These are phyloP conservation scores for Colletotrichum caudatum DNA, from an alignment of 2,329 filamentous ascomycete genomes.

Conservation along the genomic window DNA sequence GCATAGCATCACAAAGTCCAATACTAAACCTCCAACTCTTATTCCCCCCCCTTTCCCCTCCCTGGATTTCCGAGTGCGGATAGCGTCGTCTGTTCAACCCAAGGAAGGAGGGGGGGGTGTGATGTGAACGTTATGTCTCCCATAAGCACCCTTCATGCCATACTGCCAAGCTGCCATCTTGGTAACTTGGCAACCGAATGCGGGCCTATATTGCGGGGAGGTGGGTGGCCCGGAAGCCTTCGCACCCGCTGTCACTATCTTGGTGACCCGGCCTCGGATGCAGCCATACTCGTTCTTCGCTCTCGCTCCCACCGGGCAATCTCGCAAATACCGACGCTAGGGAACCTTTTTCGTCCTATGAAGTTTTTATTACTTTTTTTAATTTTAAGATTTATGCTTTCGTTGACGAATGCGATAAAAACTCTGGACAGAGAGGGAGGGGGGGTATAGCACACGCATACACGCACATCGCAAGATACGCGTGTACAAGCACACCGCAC, in stretches of 20 bases:
- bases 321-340: slow-evolving; percentile 2
- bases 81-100: not conserved
- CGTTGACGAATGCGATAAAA: not conserved
- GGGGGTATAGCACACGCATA: not conserved
- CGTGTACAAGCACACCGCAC: not conserved
- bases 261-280: not conserved
- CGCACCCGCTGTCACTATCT: slow-evolving; percentile 1
- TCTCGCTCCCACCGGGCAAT: not conserved
- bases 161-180: slow-evolving; percentile 22
- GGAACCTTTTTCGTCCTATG: slow-evolving; percentile 33
- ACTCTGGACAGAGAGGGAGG: not conserved
- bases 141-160: slow-evolving; percentile 8
- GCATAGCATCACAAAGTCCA: not conserved
- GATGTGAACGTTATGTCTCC: not conserved
- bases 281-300: not conserved
- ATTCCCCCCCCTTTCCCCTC: not conserved
- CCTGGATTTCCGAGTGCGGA: not conserved
- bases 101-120: not conserved
- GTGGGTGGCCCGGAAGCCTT: slow-evolving; percentile 1
- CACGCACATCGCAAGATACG: not conserved
- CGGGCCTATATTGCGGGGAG: slow-evolving; percentile 4
- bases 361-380: not conserved
- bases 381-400: no score
- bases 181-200: not conserved
- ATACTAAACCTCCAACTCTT: not conserved